Evolutionary conservation across 179 eudicot species (phyloP).

Genomic region (Beta lomatogona): DNA sequence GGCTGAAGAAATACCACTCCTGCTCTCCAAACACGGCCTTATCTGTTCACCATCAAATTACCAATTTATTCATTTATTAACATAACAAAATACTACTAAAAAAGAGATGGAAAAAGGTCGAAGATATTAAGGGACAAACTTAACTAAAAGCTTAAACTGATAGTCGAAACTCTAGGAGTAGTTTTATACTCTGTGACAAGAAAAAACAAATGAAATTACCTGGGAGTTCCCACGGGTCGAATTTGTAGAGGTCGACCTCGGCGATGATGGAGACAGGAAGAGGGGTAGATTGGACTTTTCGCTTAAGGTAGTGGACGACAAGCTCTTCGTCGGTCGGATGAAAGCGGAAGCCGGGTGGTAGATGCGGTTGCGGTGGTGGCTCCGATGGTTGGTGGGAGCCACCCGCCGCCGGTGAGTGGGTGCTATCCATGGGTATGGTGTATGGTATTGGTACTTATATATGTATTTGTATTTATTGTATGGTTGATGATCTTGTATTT

Average conservation of each 20-base stretch:
- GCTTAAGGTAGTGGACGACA: conserved; percentile 59
- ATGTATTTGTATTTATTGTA: not conserved
- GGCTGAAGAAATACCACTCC: conserved; percentile 57
- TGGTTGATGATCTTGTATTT: not conserved
- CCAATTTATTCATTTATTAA: not conserved
- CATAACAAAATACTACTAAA: not conserved
- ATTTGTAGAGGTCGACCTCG: conserved; percentile 60
- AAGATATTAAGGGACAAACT: no score
- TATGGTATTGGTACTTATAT: not conserved
- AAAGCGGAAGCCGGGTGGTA: conserved; percentile 68
- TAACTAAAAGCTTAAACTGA: no score
- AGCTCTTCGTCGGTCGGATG: conserved; percentile 72
- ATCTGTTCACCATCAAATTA: conserved; percentile 19
- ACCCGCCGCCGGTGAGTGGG: conserved; percentile 43
- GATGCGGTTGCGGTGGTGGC: conserved; percentile 38
- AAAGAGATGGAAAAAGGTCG: not conserved
- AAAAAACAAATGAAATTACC: conserved; percentile 25
- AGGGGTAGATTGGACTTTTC: conserved; percentile 46
- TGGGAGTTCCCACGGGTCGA: conserved; percentile 69
- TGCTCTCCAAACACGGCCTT: conserved; percentile 49
- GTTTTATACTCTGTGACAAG: no score
- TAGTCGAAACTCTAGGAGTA: no score
- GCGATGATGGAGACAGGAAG: conserved; percentile 63
- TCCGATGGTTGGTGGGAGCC: conserved; percentile 21
- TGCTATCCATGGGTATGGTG: conserved; percentile 41